Evolutionary conservation across 345 rosid species (phyloP).

Genomic region (Salix viminalis): DNA sequence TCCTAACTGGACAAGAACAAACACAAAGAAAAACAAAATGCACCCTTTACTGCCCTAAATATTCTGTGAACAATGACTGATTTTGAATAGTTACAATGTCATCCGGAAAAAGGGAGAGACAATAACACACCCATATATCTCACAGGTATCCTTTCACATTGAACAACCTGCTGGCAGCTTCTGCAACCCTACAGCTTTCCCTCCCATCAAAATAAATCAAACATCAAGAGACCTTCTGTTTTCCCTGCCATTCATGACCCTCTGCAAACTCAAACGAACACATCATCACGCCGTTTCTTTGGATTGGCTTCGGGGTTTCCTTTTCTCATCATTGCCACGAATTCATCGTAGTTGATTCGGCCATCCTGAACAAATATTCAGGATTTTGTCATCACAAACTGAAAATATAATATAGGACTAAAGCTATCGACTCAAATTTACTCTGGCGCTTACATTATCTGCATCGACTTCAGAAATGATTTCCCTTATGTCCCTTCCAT

Average conservation of each 20-base stretch:
- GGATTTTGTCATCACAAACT: not conserved
- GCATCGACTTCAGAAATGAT: conserved; percentile 74
- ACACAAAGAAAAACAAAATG: not conserved
- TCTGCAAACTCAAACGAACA: conserved; percentile 8
- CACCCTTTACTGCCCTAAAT: not conserved
- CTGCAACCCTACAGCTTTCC: not conserved
- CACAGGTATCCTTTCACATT: not conserved
- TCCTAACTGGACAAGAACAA: conserved; percentile 11
- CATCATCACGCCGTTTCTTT: conserved; percentile 73
- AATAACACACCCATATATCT: not conserved
- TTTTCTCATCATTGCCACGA: conserved; percentile 97
- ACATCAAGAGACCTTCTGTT: not conserved
- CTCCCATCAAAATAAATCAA: not conserved
- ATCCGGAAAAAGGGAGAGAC: not conserved
- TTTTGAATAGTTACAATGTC: not conserved
- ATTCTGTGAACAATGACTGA: not conserved
- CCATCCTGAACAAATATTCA: conserved; percentile 52
- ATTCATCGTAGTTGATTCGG: conserved; percentile 84
- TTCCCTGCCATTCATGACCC: not conserved
- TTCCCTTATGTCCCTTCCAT: conserved; percentile 70
- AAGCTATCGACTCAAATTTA: not conserved
- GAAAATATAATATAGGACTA: not conserved
- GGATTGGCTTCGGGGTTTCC: conserved; percentile 79
- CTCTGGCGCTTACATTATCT: conserved; percentile 52
- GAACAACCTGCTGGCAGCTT: not conserved